Evolutionary conservation across 2,329 filamentous ascomycete species (phyloP).

Genomic region (Curvularia spicifera): DNA sequence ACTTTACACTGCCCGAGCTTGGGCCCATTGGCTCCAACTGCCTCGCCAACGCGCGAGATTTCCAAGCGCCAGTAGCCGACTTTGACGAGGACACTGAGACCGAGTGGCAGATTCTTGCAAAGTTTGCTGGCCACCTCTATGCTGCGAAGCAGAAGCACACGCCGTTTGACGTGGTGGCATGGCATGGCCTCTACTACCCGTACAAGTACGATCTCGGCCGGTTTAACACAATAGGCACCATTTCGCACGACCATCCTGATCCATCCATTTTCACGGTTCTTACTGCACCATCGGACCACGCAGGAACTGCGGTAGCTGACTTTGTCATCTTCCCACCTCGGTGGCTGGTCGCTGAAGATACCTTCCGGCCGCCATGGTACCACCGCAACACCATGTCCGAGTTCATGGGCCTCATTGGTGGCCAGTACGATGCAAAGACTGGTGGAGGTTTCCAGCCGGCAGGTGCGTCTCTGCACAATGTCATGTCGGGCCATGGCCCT

Average conservation of each 20-base stretch:
- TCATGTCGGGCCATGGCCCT: conserved; percentile 74
- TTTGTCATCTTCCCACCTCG: conserved; percentile 76
- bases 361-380: conserved; percentile 75
- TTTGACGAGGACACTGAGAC: conserved; percentile 63
- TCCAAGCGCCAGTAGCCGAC: conserved; percentile 65
- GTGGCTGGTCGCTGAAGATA: conserved; percentile 73
- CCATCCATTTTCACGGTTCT: conserved; percentile 72
- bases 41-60: conserved; percentile 70
- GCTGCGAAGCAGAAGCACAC: conserved; percentile 67
- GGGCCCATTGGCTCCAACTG: conserved; percentile 71
- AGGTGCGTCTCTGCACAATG: conserved; percentile 71
- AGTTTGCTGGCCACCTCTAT: conserved; percentile 68
- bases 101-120: conserved; percentile 65
- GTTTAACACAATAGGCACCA: conserved; percentile 63
- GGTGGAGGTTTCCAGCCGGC: conserved; percentile 66
- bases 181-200: conserved; percentile 72
- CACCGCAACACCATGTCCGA: conserved; percentile 74
- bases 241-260: conserved; percentile 69
- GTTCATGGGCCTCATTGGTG: conserved; percentile 70
- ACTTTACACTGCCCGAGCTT: conserved; percentile 70
- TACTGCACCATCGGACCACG: conserved; percentile 64
- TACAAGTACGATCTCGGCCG: conserved; percentile 66
- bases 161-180: conserved; percentile 74
- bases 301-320: conserved; percentile 66
- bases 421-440: conserved; percentile 67